Base-by-base conservation (phyloP, 495 filamentous ascomycete species). In the Parachaetomium inaequale region DNA sequence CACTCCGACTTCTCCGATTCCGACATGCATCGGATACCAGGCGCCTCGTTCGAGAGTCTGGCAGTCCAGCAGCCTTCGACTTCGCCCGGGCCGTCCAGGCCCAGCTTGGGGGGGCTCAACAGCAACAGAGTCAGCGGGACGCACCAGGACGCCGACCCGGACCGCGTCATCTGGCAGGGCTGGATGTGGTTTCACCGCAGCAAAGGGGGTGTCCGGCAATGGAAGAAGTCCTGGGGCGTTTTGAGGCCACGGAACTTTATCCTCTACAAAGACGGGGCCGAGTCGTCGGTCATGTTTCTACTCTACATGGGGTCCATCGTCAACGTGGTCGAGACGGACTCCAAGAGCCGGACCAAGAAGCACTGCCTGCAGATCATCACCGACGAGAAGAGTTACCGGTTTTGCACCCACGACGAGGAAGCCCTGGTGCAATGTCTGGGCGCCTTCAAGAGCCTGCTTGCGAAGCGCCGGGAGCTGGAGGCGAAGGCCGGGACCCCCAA, bases 191-290 rank as follows among this genome's bases (percentile, higher is more conserved):
- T 90, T 63, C 83, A 96, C 28, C 91, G 90, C 62, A 88, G 87
- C 62, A 93, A 92, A 66, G 81, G 88, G n/a, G 90, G 90, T 7
- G 87, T 98, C 42, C 86, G 88, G 36, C 90, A 94, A 68, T 98
- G 94, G 94, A 97, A 96, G 79, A 88, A 90, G 63, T 80, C 90
- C 34, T 98, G 94, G 94, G 87, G 88, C 0, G 94, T 98, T 0
- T 77, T 98, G n/a, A 89, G 93, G 36, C 87, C 92, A 0, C 88
- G 89, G 62, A 90, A 90, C 56, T 75, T 98, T 51, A 89, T 91
- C 7, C 85, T 98, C 23, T 98, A 98, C 78, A 98, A 97, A 75
- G 87, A 93, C 67, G 92, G 95, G 32, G 74, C 85, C 73, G 94
- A 98, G 77, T 97, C 97, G 72, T 88, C 89, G 19, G 90, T 93